Conservation (phyloP, 208 protist species). For the Angomonas deanei region DNA sequence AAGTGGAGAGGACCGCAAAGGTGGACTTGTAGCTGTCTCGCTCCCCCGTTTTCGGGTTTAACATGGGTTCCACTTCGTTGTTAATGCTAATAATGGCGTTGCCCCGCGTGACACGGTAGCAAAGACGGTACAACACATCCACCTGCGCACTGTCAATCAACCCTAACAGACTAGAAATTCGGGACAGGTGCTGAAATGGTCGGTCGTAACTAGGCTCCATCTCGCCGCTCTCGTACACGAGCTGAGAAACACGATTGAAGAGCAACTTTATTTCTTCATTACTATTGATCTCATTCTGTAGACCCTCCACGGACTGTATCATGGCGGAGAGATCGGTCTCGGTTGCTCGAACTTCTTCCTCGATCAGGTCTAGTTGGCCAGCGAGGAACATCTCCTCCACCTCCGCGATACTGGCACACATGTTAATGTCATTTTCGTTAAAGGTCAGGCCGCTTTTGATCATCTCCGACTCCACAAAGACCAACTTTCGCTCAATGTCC, state of each 20-base stretch:
- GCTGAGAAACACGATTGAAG: conserved; percentile 4
- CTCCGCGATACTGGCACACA: conserved; percentile 9
- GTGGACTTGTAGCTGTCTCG: conserved; percentile 50
- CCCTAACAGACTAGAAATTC: conserved; percentile 19
- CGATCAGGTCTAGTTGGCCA: conserved; percentile 10
- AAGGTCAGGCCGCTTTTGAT: conserved; percentile 30
- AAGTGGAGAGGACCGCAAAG: conserved; percentile 91
- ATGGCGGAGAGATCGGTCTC: conserved; percentile 32
- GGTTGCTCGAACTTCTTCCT: conserved; percentile 30
- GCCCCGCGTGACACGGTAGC: conserved; percentile 88
- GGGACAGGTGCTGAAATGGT: conserved; percentile 4
- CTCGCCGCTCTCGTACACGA: neutral
- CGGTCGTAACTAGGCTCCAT: neutral
- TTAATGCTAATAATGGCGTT: conserved; percentile 62
- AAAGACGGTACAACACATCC: conserved; percentile 69
- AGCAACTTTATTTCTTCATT: conserved; percentile 21
- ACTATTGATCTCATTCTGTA: conserved; percentile 50
- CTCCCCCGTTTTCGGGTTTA: conserved; percentile 36
- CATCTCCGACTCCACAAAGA: conserved; percentile 65
- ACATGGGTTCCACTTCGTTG: conserved; percentile 51
- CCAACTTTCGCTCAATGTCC: conserved; percentile 95
- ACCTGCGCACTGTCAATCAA: conserved; percentile 10
- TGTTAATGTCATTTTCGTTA: conserved; percentile 7
- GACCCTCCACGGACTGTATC: conserved; percentile 26
- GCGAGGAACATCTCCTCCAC: conserved; percentile 1